These are phyloP conservation scores for Warburgia ugandensis DNA, from an alignment of 164 flowering plant genomes.

Conservation along the genomic window DNA sequence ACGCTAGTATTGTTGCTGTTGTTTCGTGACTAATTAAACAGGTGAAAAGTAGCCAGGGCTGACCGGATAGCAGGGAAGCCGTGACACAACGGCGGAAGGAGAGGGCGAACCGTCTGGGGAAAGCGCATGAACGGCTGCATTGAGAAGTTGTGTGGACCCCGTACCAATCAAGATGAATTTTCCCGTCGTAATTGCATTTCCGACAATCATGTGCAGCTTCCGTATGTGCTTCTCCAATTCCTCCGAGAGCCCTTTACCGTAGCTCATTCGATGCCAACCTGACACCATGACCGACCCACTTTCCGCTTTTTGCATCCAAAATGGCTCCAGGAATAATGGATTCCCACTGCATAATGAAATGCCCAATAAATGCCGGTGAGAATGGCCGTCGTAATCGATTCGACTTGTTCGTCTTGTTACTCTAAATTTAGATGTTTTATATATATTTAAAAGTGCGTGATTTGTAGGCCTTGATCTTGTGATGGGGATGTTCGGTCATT, in stretches of 20 bases:
- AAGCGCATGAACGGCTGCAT: conserved; percentile 58
- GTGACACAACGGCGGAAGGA: conserved; percentile 42
- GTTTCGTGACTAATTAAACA: too few species aligned
- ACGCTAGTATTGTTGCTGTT: too few species aligned
- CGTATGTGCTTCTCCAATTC: conserved; percentile 38
- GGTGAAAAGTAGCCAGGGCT: too few species aligned
- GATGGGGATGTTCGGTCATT: too few species aligned
- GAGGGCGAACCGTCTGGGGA: conserved; percentile 24
- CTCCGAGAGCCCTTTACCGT: conserved; percentile 18
- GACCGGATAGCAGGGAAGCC: conserved; percentile 53
- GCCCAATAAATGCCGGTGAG: too few species aligned
- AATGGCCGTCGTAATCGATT: too few species aligned
- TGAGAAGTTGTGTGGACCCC: conserved; percentile 66
- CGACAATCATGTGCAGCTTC: conserved; percentile 35
- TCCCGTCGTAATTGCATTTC: conserved; percentile 50
- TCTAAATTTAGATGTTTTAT: too few species aligned
- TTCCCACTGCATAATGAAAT: conserved; percentile 65
- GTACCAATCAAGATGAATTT: conserved; percentile 48
- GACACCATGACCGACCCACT: conserved; percentile 38
- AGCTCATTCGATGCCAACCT: conserved; percentile 73
- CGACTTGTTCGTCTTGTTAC: too few species aligned
- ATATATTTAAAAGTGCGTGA: too few species aligned
- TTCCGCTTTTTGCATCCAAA: conserved; percentile 44
- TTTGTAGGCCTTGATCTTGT: too few species aligned
- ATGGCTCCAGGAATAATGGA: conserved; percentile 61